A percentile compares a stretch with the other conserved stretches of the same genome.
Evolutionary conservation across 2,329 filamentous ascomycete genomes (phyloP).

Genomic region (Diaporthe ilicicola): DNA sequence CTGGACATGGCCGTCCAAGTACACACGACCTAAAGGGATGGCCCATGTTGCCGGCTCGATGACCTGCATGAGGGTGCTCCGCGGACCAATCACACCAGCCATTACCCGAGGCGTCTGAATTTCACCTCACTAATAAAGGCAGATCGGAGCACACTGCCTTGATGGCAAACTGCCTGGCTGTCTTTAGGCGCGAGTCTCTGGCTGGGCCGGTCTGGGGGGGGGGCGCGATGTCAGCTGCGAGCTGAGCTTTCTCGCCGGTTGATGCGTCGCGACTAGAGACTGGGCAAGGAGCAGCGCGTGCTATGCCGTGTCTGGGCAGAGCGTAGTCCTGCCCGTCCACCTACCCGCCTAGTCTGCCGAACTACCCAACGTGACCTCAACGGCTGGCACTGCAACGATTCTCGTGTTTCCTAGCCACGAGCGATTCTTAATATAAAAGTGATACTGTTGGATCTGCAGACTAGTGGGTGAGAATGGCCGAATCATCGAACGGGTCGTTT

Average conservation of each 20-base stretch:
- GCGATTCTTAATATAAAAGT: slow-evolving; percentile 43
- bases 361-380: slow-evolving; percentile 5
- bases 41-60: slow-evolving; percentile 31
- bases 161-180: slow-evolving; percentile 25
- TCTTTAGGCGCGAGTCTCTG: slow-evolving; percentile 6
- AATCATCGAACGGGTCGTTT: slow-evolving; percentile 42
- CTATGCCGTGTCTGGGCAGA: slow-evolving; percentile 1
- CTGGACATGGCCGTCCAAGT: slow-evolving; percentile 17
- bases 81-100: slow-evolving; percentile 30
- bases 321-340: background rate
- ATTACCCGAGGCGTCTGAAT: slow-evolving; percentile 35
- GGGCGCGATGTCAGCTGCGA: background rate
- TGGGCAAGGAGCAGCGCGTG: background rate
- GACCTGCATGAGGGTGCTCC: slow-evolving; percentile 30
- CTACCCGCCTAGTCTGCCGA: background rate
- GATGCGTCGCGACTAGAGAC: background rate
- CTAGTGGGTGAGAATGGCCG: slow-evolving; percentile 34
- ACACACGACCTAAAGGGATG: slow-evolving; percentile 25
- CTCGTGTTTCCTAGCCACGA: slow-evolving; percentile 41
- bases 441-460: slow-evolving; percentile 39
- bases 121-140: slow-evolving; percentile 25
- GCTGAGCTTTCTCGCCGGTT: slow-evolving; percentile 7
- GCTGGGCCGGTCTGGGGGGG: background rate
- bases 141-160: slow-evolving; percentile 6
- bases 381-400: slow-evolving; percentile 12